These are phyloP conservation scores for Candolleomyces aberdarensis DNA, from an alignment of 768 basidiomycete species.

Conservation along the genomic window DNA sequence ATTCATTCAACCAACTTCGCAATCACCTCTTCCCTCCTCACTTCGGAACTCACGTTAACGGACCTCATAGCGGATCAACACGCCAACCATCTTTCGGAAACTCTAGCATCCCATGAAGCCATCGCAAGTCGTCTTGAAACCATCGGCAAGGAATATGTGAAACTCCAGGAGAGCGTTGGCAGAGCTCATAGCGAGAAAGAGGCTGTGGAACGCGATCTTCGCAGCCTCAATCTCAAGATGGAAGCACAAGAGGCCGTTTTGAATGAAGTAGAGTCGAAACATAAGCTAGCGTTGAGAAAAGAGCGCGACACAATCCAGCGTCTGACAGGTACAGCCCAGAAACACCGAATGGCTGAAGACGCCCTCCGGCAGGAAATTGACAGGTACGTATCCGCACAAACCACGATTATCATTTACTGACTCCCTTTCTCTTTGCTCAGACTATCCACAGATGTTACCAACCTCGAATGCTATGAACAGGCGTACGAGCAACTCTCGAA, in stretches of 20 bases:
- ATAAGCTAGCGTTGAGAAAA: conserved; percentile 37
- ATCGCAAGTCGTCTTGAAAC: conserved; percentile 40
- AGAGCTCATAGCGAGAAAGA: conserved; percentile 15
- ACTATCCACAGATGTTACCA: conserved; percentile 48
- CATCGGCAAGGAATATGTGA: conserved; percentile 34
- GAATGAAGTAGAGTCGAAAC: conserved; percentile 26
- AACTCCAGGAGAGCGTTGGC: conserved; percentile 24
- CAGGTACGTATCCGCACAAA: conserved; percentile 35
- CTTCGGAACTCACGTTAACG: conserved; percentile 25
- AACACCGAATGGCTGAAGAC: conserved; percentile 63
- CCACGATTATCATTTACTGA: background rate
- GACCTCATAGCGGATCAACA: conserved; percentile 27
- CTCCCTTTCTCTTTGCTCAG: conserved; percentile 17
- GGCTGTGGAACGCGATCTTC: conserved; percentile 16
- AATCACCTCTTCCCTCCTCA: conserved; percentile 23
- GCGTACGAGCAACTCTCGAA: conserved; percentile 66
- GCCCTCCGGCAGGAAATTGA: conserved; percentile 66
- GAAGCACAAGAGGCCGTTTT: conserved; percentile 21
- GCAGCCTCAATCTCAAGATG: conserved; percentile 4
- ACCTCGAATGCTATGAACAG: conserved; percentile 64
- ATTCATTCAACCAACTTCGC: conserved; percentile 33
- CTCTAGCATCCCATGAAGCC: conserved; percentile 38
- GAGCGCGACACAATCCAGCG: conserved; percentile 46
- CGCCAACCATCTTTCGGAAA: conserved; percentile 36
- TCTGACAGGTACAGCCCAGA: conserved; percentile 48